A percentile compares a stretch with the other conserved stretches of the same genome.
Evolutionary conservation across 225 moss, liverwort and hornwort genomes (phyloP).

Genomic region (Physcomitrium patens): DNA sequence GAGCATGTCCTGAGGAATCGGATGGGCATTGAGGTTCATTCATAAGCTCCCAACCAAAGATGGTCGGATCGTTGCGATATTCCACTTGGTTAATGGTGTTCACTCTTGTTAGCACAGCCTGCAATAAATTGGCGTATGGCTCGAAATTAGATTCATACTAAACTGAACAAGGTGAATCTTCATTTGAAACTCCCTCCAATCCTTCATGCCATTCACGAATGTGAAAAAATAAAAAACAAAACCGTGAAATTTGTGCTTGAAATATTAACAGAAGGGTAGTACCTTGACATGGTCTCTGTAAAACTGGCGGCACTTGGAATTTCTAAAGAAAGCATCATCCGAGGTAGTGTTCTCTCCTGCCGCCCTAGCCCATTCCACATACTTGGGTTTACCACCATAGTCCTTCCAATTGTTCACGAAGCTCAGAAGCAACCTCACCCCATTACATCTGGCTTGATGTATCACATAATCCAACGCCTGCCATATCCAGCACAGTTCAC

Average conservation of each 20-base stretch:
- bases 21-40: constrained; percentile 58
- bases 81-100: constrained; percentile 56
- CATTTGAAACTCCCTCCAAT: too few species aligned
- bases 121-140: background rate
- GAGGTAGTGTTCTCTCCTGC: constrained; percentile 40
- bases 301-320: constrained; percentile 47
- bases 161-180: too few species aligned
- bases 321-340: constrained; percentile 68
- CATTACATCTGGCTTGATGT: constrained; percentile 52
- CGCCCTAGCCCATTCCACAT: constrained; percentile 55
- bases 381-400: constrained; percentile 73
- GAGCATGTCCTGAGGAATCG: constrained; percentile 42
- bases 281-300: constrained; percentile 76
- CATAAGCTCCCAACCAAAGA: constrained; percentile 66
- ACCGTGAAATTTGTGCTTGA: too few species aligned
- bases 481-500: background rate
- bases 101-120: constrained; percentile 63
- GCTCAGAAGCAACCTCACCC: constrained; percentile 60
- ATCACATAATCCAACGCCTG: constrained; percentile 75
- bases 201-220: too few species aligned
- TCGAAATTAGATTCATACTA: too few species aligned
- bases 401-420: constrained; percentile 65
- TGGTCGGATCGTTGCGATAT: constrained; percentile 51
- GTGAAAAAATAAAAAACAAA: too few species aligned
- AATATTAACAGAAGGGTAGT: background rate